Conservation (phyloP, 495 filamentous ascomycete genomes). For the Pyrenopolyporus hunteri region DNA sequence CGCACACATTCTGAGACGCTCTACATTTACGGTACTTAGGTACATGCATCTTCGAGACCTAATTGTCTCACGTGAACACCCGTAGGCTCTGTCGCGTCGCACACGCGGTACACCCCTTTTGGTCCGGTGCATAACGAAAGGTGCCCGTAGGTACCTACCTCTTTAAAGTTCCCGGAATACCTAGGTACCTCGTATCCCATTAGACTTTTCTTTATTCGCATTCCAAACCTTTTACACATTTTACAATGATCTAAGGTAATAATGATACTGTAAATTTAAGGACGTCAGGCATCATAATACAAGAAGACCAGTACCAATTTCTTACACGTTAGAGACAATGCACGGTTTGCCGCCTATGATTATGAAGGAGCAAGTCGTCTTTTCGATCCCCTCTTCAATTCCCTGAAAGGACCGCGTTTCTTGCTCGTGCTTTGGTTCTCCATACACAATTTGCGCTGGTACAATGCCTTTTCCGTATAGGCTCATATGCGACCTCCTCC, state of each 20-base stretch:
- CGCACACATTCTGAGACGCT: not conserved
- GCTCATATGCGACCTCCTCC: slow-evolving; percentile 45
- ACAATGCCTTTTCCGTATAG: slow-evolving; percentile 42
- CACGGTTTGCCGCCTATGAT: slow-evolving; percentile 21
- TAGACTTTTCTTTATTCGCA: not conserved
- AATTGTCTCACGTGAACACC: slow-evolving; percentile 32
- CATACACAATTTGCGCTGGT: not conserved
- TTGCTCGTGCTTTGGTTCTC: not conserved
- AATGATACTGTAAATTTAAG: not conserved
- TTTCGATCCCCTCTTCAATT: too few species aligned
- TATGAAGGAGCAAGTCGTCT: too few species aligned
- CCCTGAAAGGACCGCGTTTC: too few species aligned
- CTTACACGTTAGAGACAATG: slow-evolving; percentile 11
- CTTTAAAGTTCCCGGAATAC: too few species aligned
- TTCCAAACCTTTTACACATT: slow-evolving; percentile 2
- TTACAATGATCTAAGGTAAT: too few species aligned
- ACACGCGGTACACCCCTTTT: slow-evolving; percentile 16
- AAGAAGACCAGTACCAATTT: not conserved
- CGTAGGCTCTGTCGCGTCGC: slow-evolving; percentile 27
- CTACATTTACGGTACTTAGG: not conserved
- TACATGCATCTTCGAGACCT: not conserved
- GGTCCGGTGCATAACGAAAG: not conserved
- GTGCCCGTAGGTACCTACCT: not conserved
- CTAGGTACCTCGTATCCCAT: too few species aligned
- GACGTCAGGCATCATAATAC: slow-evolving; percentile 17